Base-by-base conservation (phyloP, 2,329 filamentous ascomycete genomes). In the Ambrosiella beaveri region DNA sequence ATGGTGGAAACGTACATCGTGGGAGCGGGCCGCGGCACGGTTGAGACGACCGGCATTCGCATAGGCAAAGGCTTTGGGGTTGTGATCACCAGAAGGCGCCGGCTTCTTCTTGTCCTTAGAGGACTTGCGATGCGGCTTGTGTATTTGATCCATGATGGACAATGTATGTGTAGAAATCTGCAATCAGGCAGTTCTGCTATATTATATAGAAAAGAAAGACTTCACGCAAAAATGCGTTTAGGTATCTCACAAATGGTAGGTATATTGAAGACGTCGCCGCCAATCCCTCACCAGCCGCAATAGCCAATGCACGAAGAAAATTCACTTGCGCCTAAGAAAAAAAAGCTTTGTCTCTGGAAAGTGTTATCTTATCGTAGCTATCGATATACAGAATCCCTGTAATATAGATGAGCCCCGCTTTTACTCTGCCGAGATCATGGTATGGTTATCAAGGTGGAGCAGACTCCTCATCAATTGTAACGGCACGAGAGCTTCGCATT, bases 61-160 rank as follows among this genome's bases (percentile, higher is more conserved):
- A 68, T 86, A 88, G 57, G 88, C 85, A 70, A 95, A 96, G 12
- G 90, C 90, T 72, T 95, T 96, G 1, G 88, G 87, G 68, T 95
- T 95, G 62, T 75, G 76, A 58, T 86, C 87, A 68, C 81, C 82
- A 49, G 82, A 70, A 53, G 73, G 40, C 40, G 57, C 45, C 5
- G 57, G 45, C 47, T 72, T 63, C 68, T 94, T 94, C 76, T 94
- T 95, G 72, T 53, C 50, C 51, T 93, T 87, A 72, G 95, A 96
- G 37, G 83, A 74, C 66, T 87, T 83, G 66, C 90, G 79, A 75
- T 97, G 91, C 65, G 88, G 80, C 71, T 88, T 83, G 67, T 97
- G 89, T 50, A 78, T 71, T 74, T 96, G 90, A 62, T 88, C 79
- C 68, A 90, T 86, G 86, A 89, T 90, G 65, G 45, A 17, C 9